phyloP scores from a whole-genome alignment of 1,139 yeast genomes.

The Blastobotrys petasosporus region DNA sequence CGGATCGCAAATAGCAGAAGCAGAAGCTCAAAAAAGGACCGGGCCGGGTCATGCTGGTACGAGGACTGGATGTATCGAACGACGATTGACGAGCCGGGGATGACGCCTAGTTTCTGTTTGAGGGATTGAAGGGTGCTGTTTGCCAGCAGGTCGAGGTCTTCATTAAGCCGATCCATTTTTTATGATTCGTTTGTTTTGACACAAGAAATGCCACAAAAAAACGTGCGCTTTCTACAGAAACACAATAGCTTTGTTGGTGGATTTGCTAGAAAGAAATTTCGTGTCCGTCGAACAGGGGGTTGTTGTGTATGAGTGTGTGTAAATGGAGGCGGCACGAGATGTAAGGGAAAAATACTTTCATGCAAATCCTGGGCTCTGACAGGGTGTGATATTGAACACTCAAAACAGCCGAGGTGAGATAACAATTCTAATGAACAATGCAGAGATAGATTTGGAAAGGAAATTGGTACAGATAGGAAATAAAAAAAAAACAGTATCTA shows the following conservation, averaged over 20 bases:
- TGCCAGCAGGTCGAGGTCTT: conserved; percentile 24
- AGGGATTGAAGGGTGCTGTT: conserved; percentile 25
- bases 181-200: too few relatives aligned
- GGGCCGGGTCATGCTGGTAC: conserved; percentile 87
- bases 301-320: too few relatives aligned
- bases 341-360: too few relatives aligned
- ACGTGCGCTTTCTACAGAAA: too few relatives aligned
- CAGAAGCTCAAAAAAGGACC: conserved; percentile 75
- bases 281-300: too few relatives aligned
- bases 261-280: too few relatives aligned
- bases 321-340: too few relatives aligned
- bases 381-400: too few relatives aligned
- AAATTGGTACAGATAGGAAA: too few relatives aligned
- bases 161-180: conserved; percentile 19
- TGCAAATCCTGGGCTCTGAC: neutral
- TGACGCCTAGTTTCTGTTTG: conserved; percentile 19
- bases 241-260: too few relatives aligned
- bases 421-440: neutral
- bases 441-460: too few relatives aligned
- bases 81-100: conserved; percentile 77
- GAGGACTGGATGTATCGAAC: conserved; percentile 80
- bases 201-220: too few relatives aligned
- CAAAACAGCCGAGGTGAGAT: neutral
- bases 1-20: conserved; percentile 78
- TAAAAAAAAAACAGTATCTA: neutral